Conservation (phyloP, 2,329 filamentous ascomycete species). For the Coccinonectria pachysandricola region DNA sequence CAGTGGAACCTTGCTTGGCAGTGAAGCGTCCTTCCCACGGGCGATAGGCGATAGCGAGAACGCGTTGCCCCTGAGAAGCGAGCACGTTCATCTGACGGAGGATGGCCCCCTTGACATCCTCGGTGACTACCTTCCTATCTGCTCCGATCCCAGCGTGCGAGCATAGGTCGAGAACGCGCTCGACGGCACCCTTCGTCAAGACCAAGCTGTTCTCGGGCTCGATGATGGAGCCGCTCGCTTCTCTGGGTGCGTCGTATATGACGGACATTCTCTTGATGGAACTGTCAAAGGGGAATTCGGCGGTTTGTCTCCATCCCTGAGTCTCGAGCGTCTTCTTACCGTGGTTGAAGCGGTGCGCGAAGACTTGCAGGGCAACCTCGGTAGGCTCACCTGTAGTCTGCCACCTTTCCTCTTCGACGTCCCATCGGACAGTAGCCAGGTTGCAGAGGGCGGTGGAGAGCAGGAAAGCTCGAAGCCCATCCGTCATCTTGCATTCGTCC, state of each 20-base stretch:
- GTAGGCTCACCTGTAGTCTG: conserved; percentile 61
- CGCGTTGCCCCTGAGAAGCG: conserved; percentile 59
- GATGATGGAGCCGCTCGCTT: conserved; percentile 27
- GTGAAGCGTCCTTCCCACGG: conserved; percentile 42
- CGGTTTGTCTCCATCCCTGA: conserved; percentile 50
- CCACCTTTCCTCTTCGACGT: conserved; percentile 48
- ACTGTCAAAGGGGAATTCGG: conserved; percentile 72
- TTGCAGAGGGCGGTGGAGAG: conserved; percentile 55
- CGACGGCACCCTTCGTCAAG: conserved; percentile 53
- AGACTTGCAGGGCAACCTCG: conserved; percentile 67
- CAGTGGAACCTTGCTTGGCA: conserved; percentile 23
- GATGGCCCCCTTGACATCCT: conserved; percentile 38
- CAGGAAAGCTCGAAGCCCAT: conserved; percentile 40
- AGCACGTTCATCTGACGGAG: conserved; percentile 47
- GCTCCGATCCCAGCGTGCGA: conserved; percentile 34
- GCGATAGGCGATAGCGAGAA: conserved; percentile 60
- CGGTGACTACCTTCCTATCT: conserved; percentile 35
- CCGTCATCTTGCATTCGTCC: conserved; percentile 35
- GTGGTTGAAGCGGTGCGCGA: conserved; percentile 56
- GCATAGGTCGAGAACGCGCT: conserved; percentile 49
- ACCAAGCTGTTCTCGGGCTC: conserved; percentile 38
- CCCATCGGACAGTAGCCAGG: conserved; percentile 46
- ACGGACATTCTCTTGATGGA: conserved; percentile 73
- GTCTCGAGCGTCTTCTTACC: conserved; percentile 43
- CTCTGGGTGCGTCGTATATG: conserved; percentile 46